Evolutionary conservation across 352 stramenopile species (phyloP), one percentile per base, ranked within the genome.

Genomic region (Phytopythium chamaehyphon): DNA sequence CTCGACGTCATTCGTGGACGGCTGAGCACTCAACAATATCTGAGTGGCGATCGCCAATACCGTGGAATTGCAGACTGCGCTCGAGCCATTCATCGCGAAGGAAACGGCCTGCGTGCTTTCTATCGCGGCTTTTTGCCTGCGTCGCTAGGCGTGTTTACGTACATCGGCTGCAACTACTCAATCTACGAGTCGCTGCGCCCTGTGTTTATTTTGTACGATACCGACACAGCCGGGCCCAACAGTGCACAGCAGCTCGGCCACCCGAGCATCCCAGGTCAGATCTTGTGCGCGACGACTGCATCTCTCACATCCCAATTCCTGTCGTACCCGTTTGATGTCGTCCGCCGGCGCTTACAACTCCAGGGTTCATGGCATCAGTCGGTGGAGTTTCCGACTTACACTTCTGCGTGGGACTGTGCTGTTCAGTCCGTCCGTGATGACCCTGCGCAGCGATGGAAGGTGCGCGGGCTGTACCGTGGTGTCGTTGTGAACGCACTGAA

Each of bases 101-200:
- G 65, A 19, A 80, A 88, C 40, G 73, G 77, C 5, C 19, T 77
- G 12, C 40, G 69, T 7, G 71, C 74, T n/a, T 85, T 95, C 37
- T 95, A 93, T 50, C 72, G 73, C 15, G 84, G 84, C 19, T 93
- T 92, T 62, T 61, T 54, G 2, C 69, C 79, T 8, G 74, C 80
- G 24, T 91, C 69, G 54, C 57, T 93, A 38, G 84, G 84, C 6
- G 75, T 88, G 9, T 90, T 88, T 53, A 71, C 69, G 33, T 95
- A 92, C 69, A 92, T 93, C 38, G 84, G 84, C 35, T 83, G 80
- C 56, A 93, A 91, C 59, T 86, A 89, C 58, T 68, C 83, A 14
- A 77, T 93, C 14, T 95, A 95, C 59, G 84, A 93, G 60, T 88
- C 73, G 33, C 57, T 92, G n/a, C 78, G 84, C 0, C 84, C 84